Conservation (phyloP, 805 yeast genomes). For the Kluyveromyces aestuarii region DNA sequence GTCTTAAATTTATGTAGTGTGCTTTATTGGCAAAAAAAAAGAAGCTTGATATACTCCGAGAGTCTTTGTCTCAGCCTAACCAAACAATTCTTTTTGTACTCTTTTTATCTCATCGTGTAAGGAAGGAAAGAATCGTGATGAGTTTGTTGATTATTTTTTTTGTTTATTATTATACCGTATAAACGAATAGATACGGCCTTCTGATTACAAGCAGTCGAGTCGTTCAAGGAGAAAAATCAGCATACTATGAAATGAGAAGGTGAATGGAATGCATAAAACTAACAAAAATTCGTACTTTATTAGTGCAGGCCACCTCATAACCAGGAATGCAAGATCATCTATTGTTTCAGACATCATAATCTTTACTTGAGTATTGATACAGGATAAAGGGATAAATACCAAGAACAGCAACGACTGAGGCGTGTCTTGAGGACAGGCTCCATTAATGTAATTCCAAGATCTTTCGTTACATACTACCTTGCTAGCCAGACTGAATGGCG, state of each 20-base stretch:
- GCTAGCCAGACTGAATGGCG: too few species aligned
- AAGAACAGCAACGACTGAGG: too few species aligned
- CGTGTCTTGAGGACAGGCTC: too few species aligned
- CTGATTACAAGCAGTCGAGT: neutral
- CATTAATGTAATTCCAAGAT: too few species aligned
- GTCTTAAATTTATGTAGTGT: neutral
- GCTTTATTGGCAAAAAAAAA: neutral
- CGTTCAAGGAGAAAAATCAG: neutral
- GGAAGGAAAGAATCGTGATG: neutral
- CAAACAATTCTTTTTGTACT: neutral
- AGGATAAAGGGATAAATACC: too few species aligned
- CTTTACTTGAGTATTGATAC: too few species aligned
- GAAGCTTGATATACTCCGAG: neutral
- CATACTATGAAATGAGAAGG: neutral
- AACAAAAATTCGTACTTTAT: too few species aligned
- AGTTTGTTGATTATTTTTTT: neutral
- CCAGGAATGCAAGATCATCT: too few species aligned
- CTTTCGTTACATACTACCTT: too few species aligned
- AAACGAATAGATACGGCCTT: slow-evolving; percentile 3
- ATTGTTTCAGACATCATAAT: too few species aligned
- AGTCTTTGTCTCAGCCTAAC: neutral
- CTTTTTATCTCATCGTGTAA: neutral
- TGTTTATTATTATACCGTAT: slow-evolving; percentile 1
- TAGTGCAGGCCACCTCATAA: too few species aligned
- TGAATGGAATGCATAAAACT: neutral